Conservation (phyloP, 1,284 basidiomycete species). For the Salmacisia buchloeana region DNA sequence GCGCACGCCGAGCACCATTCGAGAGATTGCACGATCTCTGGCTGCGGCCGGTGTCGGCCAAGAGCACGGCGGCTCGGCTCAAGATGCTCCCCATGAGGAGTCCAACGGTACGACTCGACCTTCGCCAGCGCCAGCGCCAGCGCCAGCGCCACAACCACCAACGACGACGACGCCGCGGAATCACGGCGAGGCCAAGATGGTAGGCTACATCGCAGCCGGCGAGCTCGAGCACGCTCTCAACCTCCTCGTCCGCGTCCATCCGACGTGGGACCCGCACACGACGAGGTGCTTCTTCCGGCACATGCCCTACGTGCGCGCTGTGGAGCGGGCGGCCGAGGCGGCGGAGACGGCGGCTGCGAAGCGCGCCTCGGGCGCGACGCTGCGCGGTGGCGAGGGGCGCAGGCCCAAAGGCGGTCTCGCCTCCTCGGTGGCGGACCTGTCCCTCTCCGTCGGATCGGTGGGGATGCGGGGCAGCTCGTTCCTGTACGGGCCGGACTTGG, state of each 20-base stretch:
- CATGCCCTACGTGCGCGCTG: constrained; percentile 23
- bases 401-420: not conserved
- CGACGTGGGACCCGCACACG: constrained; percentile 12
- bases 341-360: not conserved
- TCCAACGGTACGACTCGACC: no score
- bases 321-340: not conserved
- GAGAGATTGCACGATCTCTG: not conserved
- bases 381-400: not conserved
- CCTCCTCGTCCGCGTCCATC: constrained; percentile 10
- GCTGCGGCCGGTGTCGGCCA: not conserved
- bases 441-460: not conserved
- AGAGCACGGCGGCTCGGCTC: not conserved
- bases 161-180: no score
- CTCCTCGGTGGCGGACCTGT: not conserved
- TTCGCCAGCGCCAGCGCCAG: constrained; percentile 6
- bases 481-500: not conserved
- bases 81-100: not conserved
- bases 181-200: constrained; percentile 59
- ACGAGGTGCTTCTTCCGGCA: constrained; percentile 27
- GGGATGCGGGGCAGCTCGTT: constrained; percentile 5
- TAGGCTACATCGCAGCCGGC: constrained; percentile 86
- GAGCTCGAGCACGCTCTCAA: constrained; percentile 78
- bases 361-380: not conserved
- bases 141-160: constrained; percentile 14
- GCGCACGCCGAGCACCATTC: not conserved